Percentiles rank a stretch among this genome's conserved stretches.
Conservation (phyloP, 2,329 filamentous ascomycete species). For the Neophaeococcomyces mojaviensis region DNA sequence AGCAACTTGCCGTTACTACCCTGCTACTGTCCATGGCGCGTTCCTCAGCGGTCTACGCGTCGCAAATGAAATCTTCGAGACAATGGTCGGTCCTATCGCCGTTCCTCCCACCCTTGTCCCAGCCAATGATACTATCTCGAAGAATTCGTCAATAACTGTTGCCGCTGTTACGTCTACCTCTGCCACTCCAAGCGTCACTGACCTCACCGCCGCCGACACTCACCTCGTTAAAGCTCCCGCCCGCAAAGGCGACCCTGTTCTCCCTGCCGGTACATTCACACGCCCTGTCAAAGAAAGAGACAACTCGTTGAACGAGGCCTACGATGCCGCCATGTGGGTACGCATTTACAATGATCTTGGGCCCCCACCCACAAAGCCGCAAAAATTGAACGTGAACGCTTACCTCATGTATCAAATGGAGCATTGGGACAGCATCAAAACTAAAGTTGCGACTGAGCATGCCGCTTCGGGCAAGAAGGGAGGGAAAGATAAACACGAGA, state of each 20-base stretch:
- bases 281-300: conserved; percentile 21
- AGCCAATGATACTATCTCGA: conserved; percentile 47
- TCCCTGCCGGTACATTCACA: conserved; percentile 21
- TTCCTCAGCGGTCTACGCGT: conserved; percentile 89
- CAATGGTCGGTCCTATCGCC: conserved; percentile 72
- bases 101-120: conserved; percentile 67
- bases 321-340: conserved; percentile 51
- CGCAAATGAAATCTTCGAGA: conserved; percentile 75
- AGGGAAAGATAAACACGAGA: conserved; percentile 48
- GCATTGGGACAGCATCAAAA: conserved; percentile 54
- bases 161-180: conserved; percentile 8
- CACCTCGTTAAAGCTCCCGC: conserved; percentile 22
- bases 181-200: conserved; percentile 18
- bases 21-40: conserved; percentile 92
- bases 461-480: conserved; percentile 57
- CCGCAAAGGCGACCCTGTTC: conserved; percentile 23
- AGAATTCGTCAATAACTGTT: conserved; percentile 25
- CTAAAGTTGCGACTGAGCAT: conserved; percentile 61
- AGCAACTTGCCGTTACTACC: conserved; percentile 90
- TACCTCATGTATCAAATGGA: conserved; percentile 86
- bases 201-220: conserved; percentile 30
- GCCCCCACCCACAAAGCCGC: conserved; percentile 64
- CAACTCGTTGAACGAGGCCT: conserved; percentile 38
- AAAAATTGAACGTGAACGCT: conserved; percentile 69
- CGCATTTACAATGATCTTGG: conserved; percentile 59